phyloP scores from a whole-genome alignment of 1,139 yeast species.

The Saccharomyces hybrid region DNA sequence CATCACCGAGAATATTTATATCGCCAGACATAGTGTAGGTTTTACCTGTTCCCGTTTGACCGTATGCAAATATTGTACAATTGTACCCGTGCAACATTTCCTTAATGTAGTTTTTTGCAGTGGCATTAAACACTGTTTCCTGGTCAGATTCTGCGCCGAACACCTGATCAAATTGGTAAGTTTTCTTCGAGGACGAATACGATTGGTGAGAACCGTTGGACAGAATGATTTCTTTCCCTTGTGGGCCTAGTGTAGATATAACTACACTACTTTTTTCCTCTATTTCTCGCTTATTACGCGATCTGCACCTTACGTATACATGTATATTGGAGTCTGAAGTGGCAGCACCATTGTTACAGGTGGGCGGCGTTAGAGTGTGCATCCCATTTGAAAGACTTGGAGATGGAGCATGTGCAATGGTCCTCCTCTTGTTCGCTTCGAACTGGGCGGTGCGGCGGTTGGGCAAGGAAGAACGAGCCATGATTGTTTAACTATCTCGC shows the following conservation, averaged over 20 bases:
- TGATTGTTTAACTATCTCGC: neutral
- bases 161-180: constrained; percentile 60
- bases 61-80: constrained; percentile 79
- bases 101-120: constrained; percentile 50
- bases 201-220: constrained; percentile 19
- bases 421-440: neutral
- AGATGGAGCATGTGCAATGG: neutral
- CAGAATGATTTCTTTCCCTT: constrained; percentile 35
- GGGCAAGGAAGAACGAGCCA: neutral
- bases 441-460: neutral
- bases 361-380: neutral
- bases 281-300: constrained; percentile 60
- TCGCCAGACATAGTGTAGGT: constrained; percentile 86
- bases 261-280: constrained; percentile 61
- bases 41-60: constrained; percentile 88
- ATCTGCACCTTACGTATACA: constrained; percentile 79
- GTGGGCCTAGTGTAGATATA: constrained; percentile 36
- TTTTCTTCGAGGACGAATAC: constrained; percentile 33
- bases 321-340: constrained; percentile 44
- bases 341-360: neutral
- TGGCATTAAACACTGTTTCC: constrained; percentile 47
- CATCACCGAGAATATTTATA: constrained; percentile 27
- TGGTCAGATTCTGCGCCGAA: constrained; percentile 74
- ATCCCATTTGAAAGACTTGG: neutral
- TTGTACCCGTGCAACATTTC: constrained; percentile 61